These are phyloP conservation scores for Drosera spatulata DNA, from an alignment of 179 eudicot genomes.

Conservation along the genomic window DNA sequence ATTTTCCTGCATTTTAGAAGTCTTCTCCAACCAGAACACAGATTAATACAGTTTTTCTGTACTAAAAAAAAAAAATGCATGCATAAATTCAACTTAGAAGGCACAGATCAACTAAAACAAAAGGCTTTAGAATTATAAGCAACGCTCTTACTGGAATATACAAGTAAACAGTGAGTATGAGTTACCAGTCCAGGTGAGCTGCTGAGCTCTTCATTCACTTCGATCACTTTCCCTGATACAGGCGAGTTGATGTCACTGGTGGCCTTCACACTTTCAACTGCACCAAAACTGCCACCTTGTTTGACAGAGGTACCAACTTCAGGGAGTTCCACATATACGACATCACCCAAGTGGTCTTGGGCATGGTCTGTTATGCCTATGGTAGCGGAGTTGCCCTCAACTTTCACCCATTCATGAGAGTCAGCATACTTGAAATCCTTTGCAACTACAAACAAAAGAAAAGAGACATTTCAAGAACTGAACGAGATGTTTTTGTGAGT, in stretches of 20 bases:
- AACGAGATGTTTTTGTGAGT: too few species aligned
- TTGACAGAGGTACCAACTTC: conserved; percentile 60
- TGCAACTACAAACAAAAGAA: conserved; percentile 39
- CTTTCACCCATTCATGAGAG: conserved; percentile 88
- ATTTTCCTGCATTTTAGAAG: too few species aligned
- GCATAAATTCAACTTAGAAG: not conserved
- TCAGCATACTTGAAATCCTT: conserved; percentile 69
- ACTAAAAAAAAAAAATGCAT: not conserved
- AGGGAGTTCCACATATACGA: conserved; percentile 83
- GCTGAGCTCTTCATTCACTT: conserved; percentile 51
- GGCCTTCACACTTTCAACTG: conserved; percentile 94
- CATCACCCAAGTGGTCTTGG: conserved; percentile 83
- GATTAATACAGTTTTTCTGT: too few species aligned
- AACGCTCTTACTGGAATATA: too few species aligned
- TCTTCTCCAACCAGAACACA: too few species aligned
- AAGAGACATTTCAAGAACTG: not conserved
- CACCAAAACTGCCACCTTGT: conserved; percentile 72
- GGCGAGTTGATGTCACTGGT: conserved; percentile 91
- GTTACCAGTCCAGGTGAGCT: conserved; percentile 64
- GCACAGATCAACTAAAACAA: not conserved
- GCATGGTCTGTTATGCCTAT: conserved; percentile 92
- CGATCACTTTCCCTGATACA: conserved; percentile 64
- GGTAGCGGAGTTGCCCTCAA: conserved; percentile 61
- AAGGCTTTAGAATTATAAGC: not conserved
- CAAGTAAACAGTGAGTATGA: not conserved